phyloP scores from a whole-genome alignment of 2,329 filamentous ascomycete genomes.

The Epichloe baconii region DNA sequence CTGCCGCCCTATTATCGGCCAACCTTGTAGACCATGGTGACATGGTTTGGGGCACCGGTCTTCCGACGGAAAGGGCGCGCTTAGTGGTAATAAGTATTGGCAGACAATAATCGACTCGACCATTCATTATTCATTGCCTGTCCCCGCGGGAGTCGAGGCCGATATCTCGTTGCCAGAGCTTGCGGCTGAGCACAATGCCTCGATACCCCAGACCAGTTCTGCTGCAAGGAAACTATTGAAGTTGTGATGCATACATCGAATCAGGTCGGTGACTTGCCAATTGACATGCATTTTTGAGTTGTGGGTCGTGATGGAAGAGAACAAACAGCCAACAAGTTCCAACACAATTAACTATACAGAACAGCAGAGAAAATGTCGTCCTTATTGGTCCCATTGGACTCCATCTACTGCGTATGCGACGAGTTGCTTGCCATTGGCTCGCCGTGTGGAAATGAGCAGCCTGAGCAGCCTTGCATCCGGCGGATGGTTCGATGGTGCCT shows the following conservation, averaged over 20 bases:
- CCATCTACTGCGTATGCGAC: background rate
- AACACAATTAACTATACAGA: background rate
- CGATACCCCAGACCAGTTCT: background rate
- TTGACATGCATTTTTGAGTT: background rate
- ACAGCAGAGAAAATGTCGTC: background rate
- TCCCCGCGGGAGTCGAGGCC: background rate
- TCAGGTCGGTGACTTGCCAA: background rate
- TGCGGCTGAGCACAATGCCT: background rate
- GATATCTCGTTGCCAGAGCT: background rate
- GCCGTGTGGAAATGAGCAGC: background rate
- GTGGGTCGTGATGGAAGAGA: too few relatives aligned
- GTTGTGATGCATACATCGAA: background rate
- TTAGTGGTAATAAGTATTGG: background rate
- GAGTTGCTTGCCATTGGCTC: background rate
- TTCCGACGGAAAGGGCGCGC: conserved; percentile 1
- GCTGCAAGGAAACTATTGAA: background rate
- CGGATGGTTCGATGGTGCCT: background rate
- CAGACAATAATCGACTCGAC: background rate
- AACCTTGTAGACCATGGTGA: background rate
- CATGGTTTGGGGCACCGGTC: background rate
- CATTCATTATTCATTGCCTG: background rate
- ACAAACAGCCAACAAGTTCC: too few relatives aligned
- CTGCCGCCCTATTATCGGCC: background rate
- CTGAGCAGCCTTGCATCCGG: background rate
- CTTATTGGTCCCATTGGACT: background rate